These are phyloP conservation scores for Globisporangium cystogenes DNA, from an alignment of 352 stramenopile genomes.

Conservation along the genomic window DNA sequence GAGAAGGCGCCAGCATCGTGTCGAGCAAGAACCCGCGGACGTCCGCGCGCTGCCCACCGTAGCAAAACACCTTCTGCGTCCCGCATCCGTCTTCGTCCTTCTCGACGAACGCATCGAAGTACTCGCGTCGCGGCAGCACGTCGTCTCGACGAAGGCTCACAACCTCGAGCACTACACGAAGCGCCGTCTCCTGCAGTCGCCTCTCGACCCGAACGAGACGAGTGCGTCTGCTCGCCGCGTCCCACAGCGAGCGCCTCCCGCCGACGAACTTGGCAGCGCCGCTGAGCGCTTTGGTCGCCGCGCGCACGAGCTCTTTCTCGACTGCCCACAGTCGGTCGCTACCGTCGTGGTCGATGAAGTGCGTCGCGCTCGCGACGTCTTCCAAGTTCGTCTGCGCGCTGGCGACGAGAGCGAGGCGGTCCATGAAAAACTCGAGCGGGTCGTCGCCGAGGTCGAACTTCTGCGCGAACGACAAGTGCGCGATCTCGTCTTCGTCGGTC, in stretches of 20 bases:
- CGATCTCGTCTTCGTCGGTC: conserved; percentile 1
- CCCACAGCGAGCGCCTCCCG: neutral
- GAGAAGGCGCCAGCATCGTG: neutral
- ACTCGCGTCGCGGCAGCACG: neutral
- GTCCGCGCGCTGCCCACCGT: neutral
- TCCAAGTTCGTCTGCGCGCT: conserved; percentile 1
- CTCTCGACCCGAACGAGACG: neutral
- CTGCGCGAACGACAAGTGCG: neutral
- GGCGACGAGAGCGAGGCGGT: neutral
- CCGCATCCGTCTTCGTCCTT: neutral
- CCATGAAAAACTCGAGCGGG: neutral
- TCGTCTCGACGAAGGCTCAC: neutral
- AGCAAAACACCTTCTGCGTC: neutral
- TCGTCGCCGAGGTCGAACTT: neutral
- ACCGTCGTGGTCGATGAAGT: neutral
- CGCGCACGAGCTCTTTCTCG: neutral
- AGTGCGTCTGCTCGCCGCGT: neutral
- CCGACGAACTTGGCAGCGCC: neutral
- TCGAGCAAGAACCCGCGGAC: neutral
- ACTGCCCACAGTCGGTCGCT: neutral
- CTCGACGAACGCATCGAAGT: neutral
- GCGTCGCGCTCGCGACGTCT: neutral
- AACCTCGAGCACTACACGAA: neutral
- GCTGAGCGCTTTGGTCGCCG: neutral
- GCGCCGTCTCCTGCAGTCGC: neutral